Evolutionary conservation across 139 green algal species (phyloP).

Genomic region (Monoraphidium neglectum): DNA sequence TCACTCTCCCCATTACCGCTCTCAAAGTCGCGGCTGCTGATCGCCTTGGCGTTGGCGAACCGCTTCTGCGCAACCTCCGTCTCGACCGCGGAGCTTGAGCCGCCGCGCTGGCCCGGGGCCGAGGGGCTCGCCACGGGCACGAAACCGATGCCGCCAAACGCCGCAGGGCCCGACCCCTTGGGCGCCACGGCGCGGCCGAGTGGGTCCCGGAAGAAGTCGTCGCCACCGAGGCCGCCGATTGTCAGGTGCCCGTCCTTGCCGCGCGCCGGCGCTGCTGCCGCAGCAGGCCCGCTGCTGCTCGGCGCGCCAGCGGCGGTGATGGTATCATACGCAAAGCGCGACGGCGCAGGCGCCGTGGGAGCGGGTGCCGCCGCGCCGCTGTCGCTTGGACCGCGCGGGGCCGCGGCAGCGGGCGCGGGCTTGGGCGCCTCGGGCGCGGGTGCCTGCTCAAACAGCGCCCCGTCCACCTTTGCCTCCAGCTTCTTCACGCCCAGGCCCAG

Average conservation of each 20-base stretch:
- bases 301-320: too few species aligned
- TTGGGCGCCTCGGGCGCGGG: conserved; percentile 41
- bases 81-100: background rate
- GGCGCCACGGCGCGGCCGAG: background rate
- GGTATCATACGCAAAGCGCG: conserved; percentile 70
- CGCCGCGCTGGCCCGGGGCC: too few species aligned
- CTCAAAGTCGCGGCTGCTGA: conserved; percentile 72
- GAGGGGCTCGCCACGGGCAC: too few species aligned
- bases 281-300: conserved; percentile 4
- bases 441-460: conserved; percentile 77
- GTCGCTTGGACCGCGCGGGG: background rate
- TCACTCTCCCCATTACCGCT: conserved; percentile 27
- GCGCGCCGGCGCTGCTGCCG: conserved; percentile 40
- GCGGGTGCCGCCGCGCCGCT: background rate
- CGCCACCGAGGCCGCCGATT: conserved; percentile 37
- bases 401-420: conserved; percentile 28
- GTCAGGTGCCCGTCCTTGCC: conserved; percentile 88
- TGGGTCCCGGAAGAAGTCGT: conserved; percentile 70
- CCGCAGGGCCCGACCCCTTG: background rate
- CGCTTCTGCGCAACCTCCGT: conserved; percentile 61
- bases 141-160: too few species aligned
- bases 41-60: conserved; percentile 90
- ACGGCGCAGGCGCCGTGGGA: conserved; percentile 32
- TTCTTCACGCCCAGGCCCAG: conserved; percentile 84
- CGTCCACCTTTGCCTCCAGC: conserved; percentile 79